Evolutionary conservation across 1,284 basidiomycete species (phyloP).

Genomic region (Sanghuangporus weigelae): DNA sequence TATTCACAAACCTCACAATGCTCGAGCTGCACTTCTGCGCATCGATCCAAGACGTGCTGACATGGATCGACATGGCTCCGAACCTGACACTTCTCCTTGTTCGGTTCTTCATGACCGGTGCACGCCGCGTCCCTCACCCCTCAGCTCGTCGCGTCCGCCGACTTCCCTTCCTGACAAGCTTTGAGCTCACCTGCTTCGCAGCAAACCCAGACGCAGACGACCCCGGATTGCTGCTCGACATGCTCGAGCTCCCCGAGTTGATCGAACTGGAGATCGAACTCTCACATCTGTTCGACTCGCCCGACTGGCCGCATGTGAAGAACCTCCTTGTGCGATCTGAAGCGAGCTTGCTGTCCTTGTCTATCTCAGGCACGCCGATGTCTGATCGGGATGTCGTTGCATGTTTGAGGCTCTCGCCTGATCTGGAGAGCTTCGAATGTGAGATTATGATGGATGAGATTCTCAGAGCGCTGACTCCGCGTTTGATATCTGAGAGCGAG

Average conservation of each 20-base stretch:
- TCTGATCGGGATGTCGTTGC: not conserved
- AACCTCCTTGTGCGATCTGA: constrained; percentile 1
- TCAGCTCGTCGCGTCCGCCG: not conserved
- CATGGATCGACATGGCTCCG: constrained; percentile 8
- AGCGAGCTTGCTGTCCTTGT: not conserved
- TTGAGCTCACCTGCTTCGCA: constrained; percentile 1
- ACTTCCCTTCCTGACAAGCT: not conserved
- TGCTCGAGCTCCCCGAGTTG: constrained; percentile 1
- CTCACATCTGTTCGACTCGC: not conserved
- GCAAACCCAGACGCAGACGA: not conserved
- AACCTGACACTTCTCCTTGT: constrained; percentile 1
- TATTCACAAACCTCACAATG: not conserved
- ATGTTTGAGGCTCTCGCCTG: not conserved
- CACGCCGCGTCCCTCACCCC: not conserved
- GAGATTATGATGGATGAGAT: not conserved
- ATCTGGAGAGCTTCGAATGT: not conserved
- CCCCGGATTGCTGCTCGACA: not conserved
- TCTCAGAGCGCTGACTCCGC: not conserved
- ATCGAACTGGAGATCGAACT: not conserved
- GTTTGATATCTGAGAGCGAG: not conserved
- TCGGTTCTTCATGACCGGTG: not conserved
- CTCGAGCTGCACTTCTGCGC: constrained; percentile 11
- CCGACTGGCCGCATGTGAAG: not conserved
- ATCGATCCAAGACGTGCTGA: constrained; percentile 2
- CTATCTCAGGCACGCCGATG: not conserved